These are phyloP conservation scores for Plectosphaerella cucumerina DNA, from an alignment of 2,329 filamentous ascomycete species.

Conservation along the genomic window DNA sequence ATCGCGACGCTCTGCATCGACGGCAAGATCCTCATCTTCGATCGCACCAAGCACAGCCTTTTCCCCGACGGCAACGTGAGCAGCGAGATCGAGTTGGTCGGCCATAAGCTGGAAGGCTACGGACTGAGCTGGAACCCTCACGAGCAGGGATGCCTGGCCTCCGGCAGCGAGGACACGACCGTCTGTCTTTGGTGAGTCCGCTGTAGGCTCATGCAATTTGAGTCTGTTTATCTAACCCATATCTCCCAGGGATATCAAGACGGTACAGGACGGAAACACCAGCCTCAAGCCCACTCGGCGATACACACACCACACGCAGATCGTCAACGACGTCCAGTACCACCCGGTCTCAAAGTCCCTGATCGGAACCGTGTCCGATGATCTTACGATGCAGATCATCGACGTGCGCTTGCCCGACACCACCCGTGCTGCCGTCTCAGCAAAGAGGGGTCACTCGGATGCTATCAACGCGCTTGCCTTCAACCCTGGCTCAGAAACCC, in stretches of 20 bases:
- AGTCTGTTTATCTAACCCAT: neutral
- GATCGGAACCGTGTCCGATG: slow-evolving; percentile 92
- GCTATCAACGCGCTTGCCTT: slow-evolving; percentile 96
- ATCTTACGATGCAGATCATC: slow-evolving; percentile 86
- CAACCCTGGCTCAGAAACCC: slow-evolving; percentile 84
- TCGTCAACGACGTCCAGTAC: slow-evolving; percentile 96
- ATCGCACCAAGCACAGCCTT: slow-evolving; percentile 88
- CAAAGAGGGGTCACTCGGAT: slow-evolving; percentile 74
- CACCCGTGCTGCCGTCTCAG: slow-evolving; percentile 64
- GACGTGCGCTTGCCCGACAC: slow-evolving; percentile 71
- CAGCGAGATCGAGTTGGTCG: slow-evolving; percentile 79
- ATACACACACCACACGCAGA: slow-evolving; percentile 83
- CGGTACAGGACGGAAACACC: slow-evolving; percentile 65
- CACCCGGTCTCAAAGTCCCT: slow-evolving; percentile 81
- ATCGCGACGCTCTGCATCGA: slow-evolving; percentile 91
- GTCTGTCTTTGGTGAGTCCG: slow-evolving; percentile 77
- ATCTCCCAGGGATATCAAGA: slow-evolving; percentile 67
- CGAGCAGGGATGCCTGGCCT: slow-evolving; percentile 73
- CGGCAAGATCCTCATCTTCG: slow-evolving; percentile 86
- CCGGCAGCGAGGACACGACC: slow-evolving; percentile 87
- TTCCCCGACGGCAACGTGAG: slow-evolving; percentile 70
- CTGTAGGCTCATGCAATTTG: neutral
- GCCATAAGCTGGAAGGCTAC: slow-evolving; percentile 86
- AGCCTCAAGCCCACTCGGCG: slow-evolving; percentile 66
- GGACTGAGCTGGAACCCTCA: slow-evolving; percentile 91